Evolutionary conservation across 768 basidiomycete species (phyloP), one percentile per base, ranked within the genome.

Genomic region (Lentinula sp.): DNA sequence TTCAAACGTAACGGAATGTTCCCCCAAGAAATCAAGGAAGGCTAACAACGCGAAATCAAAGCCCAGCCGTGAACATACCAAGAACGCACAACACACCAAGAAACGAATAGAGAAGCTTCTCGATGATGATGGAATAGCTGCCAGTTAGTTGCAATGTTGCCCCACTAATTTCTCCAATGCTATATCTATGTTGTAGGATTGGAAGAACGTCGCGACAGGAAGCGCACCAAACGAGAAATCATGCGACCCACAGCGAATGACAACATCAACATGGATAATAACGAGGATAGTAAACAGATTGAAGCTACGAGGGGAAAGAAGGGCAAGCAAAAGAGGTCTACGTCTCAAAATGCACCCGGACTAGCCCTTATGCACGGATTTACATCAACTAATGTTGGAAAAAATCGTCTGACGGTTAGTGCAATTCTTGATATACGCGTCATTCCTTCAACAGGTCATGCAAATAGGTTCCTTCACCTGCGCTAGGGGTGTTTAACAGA

Each of bases 311-410:
- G 35, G 61, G 67, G 45, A 73, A 40, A 40, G 45, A 28, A 15
- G 39, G 42, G 34, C 35, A 16, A 54, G 40, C 18, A n/a, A 32
- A 31, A 79, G 73, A 49, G 60, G 76, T 9, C 75, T 80, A 8
- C 71, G 7, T 16, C n/a, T 39, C 53, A 35, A 13, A 40, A 55
- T 9, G 35, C 53, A 13, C 37, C 80, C 1, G 83, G 80, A 4
- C 74, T 88, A 37, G 85, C 86, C 0, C 74, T 89, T 31, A 84
- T 89, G 84, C 84, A 88, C 63, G 85, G 85, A 0, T 87, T 88
- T 67, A 71, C 78, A 15, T 82, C 87, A 0, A 80, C 78, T 5
- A 88, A 86, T 63, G 77, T 89, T 2, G 84, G 85, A 13, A 81
- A 78, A 57, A 78, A 81, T 60, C 79, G 88, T 43, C 67, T 89